Conservation (phyloP, 129 eudicot species). For the Escallonia rubra region DNA sequence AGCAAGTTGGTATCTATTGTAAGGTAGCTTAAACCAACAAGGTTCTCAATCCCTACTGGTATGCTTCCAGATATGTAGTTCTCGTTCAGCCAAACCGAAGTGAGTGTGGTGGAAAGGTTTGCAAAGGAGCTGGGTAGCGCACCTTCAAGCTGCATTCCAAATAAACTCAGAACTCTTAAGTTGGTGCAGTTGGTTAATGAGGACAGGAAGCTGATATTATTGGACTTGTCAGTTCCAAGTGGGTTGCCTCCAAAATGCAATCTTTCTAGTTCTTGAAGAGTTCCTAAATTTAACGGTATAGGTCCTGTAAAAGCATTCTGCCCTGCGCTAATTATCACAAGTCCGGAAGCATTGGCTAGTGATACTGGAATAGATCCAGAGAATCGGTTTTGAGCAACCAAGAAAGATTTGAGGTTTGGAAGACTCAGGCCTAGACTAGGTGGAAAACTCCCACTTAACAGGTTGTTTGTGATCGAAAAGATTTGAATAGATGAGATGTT, state of each 20-base stretch:
- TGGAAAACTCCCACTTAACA: conserved; percentile 19
- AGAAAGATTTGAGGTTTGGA: neutral
- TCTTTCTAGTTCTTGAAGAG: neutral
- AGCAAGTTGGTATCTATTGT: neutral
- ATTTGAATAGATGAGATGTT: conserved; percentile 12
- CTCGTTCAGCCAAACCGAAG: neutral
- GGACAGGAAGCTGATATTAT: conserved; percentile 18
- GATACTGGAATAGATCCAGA: conserved; percentile 9
- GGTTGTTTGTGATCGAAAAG: conserved; percentile 3
- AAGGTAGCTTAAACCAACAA: conserved; percentile 1
- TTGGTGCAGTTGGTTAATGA: conserved; percentile 16
- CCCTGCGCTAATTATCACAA: neutral
- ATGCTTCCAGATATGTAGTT: conserved; percentile 16
- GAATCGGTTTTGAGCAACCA: neutral
- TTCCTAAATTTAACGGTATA: neutral
- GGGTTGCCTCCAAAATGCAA: conserved; percentile 2
- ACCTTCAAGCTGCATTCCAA: conserved; percentile 11
- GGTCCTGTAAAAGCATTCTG: neutral
- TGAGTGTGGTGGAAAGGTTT: conserved; percentile 14
- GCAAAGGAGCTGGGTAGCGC: conserved; percentile 9
- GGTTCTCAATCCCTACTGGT: conserved; percentile 16
- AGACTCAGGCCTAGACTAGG: conserved; percentile 3
- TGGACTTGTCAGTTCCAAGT: conserved; percentile 7
- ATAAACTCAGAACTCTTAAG: neutral
- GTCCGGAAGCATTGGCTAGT: conserved; percentile 17